phyloP scores from a whole-genome alignment of 495 filamentous ascomycete species.

The Daldinia caldariorum region DNA sequence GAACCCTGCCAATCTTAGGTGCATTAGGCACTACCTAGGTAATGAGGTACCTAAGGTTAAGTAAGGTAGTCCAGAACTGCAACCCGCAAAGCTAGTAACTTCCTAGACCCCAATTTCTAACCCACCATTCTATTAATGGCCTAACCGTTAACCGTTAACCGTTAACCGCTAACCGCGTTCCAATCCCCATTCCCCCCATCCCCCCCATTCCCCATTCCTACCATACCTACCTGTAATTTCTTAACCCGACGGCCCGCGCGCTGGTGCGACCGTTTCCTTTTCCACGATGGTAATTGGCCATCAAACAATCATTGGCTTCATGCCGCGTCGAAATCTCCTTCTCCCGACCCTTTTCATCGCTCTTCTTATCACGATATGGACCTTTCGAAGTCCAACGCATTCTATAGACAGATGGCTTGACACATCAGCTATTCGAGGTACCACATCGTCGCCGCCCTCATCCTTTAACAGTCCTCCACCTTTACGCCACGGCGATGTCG shows the following conservation, averaged over 20 bases:
- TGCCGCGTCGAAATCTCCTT: slow-evolving; percentile 47
- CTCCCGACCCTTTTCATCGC: slow-evolving; percentile 46
- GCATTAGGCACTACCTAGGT: too few relatives aligned
- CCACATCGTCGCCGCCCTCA: slow-evolving; percentile 21
- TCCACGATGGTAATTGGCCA: slow-evolving; percentile 45
- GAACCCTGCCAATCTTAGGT: too few relatives aligned
- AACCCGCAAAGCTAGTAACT: too few relatives aligned
- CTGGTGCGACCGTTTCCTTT: slow-evolving; percentile 29
- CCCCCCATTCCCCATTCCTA: slow-evolving; percentile 27
- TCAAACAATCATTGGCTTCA: slow-evolving; percentile 47
- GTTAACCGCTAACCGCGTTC: neutral
- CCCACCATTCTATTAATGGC: neutral
- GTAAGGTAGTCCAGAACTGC: too few relatives aligned
- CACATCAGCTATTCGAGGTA: slow-evolving; percentile 21
- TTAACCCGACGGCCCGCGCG: slow-evolving; percentile 7
- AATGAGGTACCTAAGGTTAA: too few relatives aligned
- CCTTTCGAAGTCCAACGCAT: slow-evolving; percentile 32
- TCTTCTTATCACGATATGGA: slow-evolving; percentile 46
- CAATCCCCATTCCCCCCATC: slow-evolving; percentile 26
- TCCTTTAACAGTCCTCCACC: slow-evolving; percentile 16
- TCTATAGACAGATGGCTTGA: slow-evolving; percentile 44
- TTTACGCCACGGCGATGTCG: slow-evolving; percentile 34
- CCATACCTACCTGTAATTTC: slow-evolving; percentile 21
- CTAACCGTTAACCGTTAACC: neutral
- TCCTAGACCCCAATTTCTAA: too few relatives aligned